These are phyloP conservation scores for Escovopsis sp. DNA, from an alignment of 2,329 filamentous ascomycete genomes.

Conservation along the genomic window DNA sequence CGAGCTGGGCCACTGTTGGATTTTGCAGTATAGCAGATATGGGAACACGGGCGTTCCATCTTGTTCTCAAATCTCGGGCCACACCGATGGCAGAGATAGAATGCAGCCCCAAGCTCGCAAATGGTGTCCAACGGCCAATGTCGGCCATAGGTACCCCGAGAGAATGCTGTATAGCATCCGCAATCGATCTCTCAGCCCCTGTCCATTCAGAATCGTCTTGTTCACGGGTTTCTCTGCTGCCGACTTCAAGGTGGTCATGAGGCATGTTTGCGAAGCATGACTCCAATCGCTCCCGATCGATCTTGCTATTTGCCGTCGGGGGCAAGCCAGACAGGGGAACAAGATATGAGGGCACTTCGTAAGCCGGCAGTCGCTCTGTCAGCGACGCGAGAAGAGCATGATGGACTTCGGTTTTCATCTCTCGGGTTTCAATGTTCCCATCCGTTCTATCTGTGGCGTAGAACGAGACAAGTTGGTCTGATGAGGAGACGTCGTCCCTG, in stretches of 20 bases:
- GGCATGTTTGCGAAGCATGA: slow-evolving; percentile 31
- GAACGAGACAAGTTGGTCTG: slow-evolving; percentile 51
- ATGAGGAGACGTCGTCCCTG: slow-evolving; percentile 19
- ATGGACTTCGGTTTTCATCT: slow-evolving; percentile 21
- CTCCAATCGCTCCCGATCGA: slow-evolving; percentile 44
- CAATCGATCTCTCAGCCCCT: slow-evolving; percentile 40
- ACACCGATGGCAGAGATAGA: slow-evolving; percentile 69
- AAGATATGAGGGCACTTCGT: slow-evolving; percentile 67
- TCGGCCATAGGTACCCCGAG: slow-evolving; percentile 28
- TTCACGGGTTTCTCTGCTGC: slow-evolving; percentile 13
- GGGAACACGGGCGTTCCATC: slow-evolving; percentile 34
- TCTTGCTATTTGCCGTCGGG: slow-evolving; percentile 59
- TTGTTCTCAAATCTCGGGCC: slow-evolving; percentile 38
- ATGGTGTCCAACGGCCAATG: slow-evolving; percentile 52
- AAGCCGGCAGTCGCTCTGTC: slow-evolving; percentile 44
- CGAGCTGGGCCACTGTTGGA: slow-evolving; percentile 49
- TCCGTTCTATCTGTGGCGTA: slow-evolving; percentile 35
- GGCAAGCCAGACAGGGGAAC: slow-evolving; percentile 58
- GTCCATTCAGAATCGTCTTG: slow-evolving; percentile 32
- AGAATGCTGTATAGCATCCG: slow-evolving; percentile 35
- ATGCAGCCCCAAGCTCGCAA: slow-evolving; percentile 67
- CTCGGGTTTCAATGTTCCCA: slow-evolving; percentile 21
- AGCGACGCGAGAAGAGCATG: slow-evolving; percentile 39
- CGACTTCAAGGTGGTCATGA: slow-evolving; percentile 27
- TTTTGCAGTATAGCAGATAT: slow-evolving; percentile 59